These are phyloP conservation scores for Hypsizygus marmoreus DNA, from an alignment of 768 basidiomycete genomes.

Conservation along the genomic window DNA sequence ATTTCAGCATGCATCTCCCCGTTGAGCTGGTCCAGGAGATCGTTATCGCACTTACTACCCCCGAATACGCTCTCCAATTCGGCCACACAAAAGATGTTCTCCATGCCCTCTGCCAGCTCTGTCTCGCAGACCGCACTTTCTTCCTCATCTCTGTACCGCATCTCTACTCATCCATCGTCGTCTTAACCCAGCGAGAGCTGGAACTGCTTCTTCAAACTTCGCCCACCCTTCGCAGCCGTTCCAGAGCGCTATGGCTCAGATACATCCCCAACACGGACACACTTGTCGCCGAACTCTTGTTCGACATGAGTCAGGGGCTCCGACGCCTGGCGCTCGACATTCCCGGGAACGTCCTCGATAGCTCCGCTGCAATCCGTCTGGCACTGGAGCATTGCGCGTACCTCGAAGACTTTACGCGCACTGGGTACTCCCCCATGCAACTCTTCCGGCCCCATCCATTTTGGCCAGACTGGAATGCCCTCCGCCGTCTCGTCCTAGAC, in stretches of 20 bases:
- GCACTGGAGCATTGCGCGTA: constrained; percentile 11
- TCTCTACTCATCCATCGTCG: constrained; percentile 16
- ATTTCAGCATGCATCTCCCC: constrained; percentile 6
- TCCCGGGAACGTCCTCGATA: constrained; percentile 8
- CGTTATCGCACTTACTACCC: constrained; percentile 6
- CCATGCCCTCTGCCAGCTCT: constrained; percentile 12
- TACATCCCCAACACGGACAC: constrained; percentile 8
- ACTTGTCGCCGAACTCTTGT: constrained; percentile 8
- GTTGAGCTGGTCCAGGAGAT: constrained; percentile 16
- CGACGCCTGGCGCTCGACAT: constrained; percentile 16
- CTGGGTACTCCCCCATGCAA: constrained; percentile 16
- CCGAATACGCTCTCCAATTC: constrained; percentile 9
- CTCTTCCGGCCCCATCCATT: constrained; percentile 7
- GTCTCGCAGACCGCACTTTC: constrained; percentile 9
- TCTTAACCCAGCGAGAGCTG: constrained; percentile 9
- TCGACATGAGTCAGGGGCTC: constrained; percentile 8
- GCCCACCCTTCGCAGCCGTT: constrained; percentile 1
- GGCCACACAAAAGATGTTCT: constrained; percentile 13
- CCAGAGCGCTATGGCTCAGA: constrained; percentile 11
- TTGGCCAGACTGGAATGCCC: constrained; percentile 11
- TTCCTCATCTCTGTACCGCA: constrained; percentile 6
- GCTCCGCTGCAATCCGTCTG: constrained; percentile 4
- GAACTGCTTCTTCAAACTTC: constrained; percentile 6
- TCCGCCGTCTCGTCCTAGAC: constrained; percentile 16
- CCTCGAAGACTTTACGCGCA: constrained; percentile 14